Conservation (phyloP, 495 filamentous ascomycete genomes). For the Aspergillus carlsbadensis region DNA sequence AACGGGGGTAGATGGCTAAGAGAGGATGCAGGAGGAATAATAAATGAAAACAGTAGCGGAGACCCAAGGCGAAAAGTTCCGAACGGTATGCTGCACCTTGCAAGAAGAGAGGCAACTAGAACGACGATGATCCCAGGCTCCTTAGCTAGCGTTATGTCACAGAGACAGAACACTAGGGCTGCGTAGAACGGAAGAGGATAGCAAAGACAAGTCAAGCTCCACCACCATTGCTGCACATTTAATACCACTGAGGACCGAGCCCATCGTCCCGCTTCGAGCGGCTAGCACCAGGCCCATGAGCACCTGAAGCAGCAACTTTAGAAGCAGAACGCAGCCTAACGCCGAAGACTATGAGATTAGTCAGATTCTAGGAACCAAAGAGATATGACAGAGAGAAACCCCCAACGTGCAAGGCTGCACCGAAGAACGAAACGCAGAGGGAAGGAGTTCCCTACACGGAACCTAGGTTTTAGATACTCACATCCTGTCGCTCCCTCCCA, state of each 20-base stretch:
- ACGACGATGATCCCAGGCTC: constrained; percentile 36
- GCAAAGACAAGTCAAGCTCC: constrained; percentile 25
- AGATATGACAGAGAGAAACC: constrained; percentile 28
- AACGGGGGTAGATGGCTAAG: constrained; percentile 36
- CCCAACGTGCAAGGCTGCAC: constrained; percentile 75
- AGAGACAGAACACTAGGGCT: constrained; percentile 31
- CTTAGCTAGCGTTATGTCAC: constrained; percentile 29
- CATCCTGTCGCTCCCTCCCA: constrained; percentile 96
- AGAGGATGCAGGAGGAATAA: constrained; percentile 32
- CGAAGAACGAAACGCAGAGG: constrained; percentile 82
- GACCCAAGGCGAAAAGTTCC: constrained; percentile 41
- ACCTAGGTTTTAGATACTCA: constrained; percentile 85
- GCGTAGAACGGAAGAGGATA: constrained; percentile 15
- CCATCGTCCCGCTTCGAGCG: constrained; percentile 75
- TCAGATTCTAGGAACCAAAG: constrained; percentile 69
- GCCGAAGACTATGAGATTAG: constrained; percentile 87
- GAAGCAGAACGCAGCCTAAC: constrained; percentile 94
- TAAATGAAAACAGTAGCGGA: constrained; percentile 34
- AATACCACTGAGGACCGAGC: constrained; percentile 61
- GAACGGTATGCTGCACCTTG: constrained; percentile 38
- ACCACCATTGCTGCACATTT: constrained; percentile 41
- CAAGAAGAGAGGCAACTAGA: constrained; percentile 27
- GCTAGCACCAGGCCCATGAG: constrained; percentile 66
- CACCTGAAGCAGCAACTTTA: constrained; percentile 70
- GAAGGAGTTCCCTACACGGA: constrained; percentile 87